These are phyloP conservation scores for Saksenaea oblongispora DNA, from an alignment of 371 early-diverging fungal genomes.

Conservation along the genomic window DNA sequence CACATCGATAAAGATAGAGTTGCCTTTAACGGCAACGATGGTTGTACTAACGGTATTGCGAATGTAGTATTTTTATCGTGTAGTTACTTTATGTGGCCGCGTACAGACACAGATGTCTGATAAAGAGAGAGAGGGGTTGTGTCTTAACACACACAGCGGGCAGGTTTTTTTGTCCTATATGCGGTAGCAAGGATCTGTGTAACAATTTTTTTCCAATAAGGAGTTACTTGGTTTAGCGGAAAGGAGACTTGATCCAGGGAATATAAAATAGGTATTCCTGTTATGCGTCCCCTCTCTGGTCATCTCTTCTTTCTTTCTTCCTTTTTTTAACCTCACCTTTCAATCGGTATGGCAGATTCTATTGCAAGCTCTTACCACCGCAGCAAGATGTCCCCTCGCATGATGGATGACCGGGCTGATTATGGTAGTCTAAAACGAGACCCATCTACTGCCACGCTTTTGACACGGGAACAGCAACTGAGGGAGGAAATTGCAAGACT, in stretches of 20 bases:
- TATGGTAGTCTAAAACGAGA: constrained; percentile 17
- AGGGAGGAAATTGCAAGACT: constrained; percentile 49
- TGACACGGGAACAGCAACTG: constrained; percentile 41
- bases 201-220: not conserved
- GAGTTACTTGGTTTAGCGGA: not conserved
- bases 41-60: no score
- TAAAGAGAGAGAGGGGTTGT: not conserved
- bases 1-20: no score
- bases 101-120: no score
- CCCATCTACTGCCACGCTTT: constrained; percentile 25
- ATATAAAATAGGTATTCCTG: not conserved
- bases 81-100: no score
- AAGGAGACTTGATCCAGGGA: not conserved
- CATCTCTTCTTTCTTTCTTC: not conserved
- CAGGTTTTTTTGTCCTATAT: not conserved
- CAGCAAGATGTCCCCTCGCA: constrained; percentile 51
- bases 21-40: no score
- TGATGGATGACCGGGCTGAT: constrained; percentile 22
- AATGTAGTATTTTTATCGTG: no score
- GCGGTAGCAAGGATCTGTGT: not conserved
- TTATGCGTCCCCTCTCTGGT: not conserved
- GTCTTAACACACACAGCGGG: not conserved
- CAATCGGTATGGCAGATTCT: constrained; percentile 36
- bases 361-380: constrained; percentile 44
- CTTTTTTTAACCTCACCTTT: not conserved